These are phyloP conservation scores for Eragrostis tef DNA, from an alignment of 202 grass and related monocot species.

Conservation along the genomic window DNA sequence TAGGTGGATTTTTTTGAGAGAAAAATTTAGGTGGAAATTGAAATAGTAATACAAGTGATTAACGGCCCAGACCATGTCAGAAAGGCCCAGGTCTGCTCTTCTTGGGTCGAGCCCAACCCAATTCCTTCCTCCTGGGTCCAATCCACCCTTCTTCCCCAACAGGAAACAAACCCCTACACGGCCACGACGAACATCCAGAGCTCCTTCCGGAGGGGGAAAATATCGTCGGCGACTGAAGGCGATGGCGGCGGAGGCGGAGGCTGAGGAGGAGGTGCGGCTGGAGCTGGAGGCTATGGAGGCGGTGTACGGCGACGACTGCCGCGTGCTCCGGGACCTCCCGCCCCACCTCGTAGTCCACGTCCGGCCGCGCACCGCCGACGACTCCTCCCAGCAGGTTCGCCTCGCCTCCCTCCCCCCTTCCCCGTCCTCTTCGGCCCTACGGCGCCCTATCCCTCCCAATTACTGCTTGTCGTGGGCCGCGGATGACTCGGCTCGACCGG, in stretches of 20 bases:
- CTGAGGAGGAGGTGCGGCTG: slow-evolving; percentile 68
- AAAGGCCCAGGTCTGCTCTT: too few species aligned
- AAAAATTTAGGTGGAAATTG: too few species aligned
- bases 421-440: not conserved
- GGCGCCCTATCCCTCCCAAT: not conserved
- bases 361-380: slow-evolving; percentile 75
- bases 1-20: too few species aligned
- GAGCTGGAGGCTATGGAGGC: slow-evolving; percentile 81
- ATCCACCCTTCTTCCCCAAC: too few species aligned
- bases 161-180: too few species aligned
- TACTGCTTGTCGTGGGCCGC: not conserved
- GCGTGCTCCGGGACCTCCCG: slow-evolving; percentile 67
- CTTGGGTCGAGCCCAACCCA: too few species aligned
- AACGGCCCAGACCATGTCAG: too few species aligned
- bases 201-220: not conserved
- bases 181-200: too few species aligned
- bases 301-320: slow-evolving; percentile 75
- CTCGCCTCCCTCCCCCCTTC: not conserved
- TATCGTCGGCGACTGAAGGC: not conserved
- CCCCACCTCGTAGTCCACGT: slow-evolving; percentile 78
- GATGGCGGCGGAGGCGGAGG: slow-evolving; percentile 52
- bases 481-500: not conserved
- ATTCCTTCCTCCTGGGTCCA: too few species aligned
- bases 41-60: too few species aligned
- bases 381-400: slow-evolving; percentile 83